Base-by-base conservation (phyloP, 2,329 filamentous ascomycete species). In the Aureobasidium sp. region DNA sequence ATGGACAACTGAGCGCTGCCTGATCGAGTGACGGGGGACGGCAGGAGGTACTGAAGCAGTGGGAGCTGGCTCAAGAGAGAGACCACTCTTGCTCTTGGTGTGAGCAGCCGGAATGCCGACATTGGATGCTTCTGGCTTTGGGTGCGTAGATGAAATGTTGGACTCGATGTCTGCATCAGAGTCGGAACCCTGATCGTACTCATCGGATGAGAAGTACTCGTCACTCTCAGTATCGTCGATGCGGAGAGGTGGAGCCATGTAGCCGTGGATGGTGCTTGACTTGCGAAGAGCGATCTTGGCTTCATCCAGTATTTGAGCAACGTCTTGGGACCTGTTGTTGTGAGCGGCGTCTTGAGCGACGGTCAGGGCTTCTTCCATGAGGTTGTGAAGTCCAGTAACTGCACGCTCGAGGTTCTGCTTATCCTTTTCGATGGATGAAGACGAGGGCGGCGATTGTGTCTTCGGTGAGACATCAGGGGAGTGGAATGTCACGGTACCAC, bases 291-390 rank as follows among this genome's bases (percentile, higher is more conserved):
- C 73, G 11, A 69, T 63, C 27, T 69, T 72, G 1, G 75, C 76
- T 61, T 70, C 71, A 61, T 76, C 68, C 16, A 78, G 72, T 15
- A 78, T 75, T 1, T 69, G 64, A 37, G 74, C 72, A 21, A 77
- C 72, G 30, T 77, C 73, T 21, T 73, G 67, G 5, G 72, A 66
- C 30, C 73, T 68, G 4, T 69, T 67, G 34, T 65, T 65, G 58
- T 74, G 65, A 8, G 69, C 66, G 2, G 71, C 70, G 42, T 72
- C 66, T 44, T 74, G 69, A 6, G 75, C 73, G 34, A 75, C 68
- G 2, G 69, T 62, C 13, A 75, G 67, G 1, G 76, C 76, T 61
- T 78, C 73, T 62, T 76, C 69, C 62, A 78, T 75, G 49, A 78
- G 69, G n/a, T 73, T 69, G 63, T 78, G 76, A 6, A 78, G 63